Percentiles rank a stretch among this genome's conserved stretches.
Evolutionary conservation across 495 filamentous ascomycete genomes (phyloP).

Genomic region (Ascodesmis nigricans): DNA sequence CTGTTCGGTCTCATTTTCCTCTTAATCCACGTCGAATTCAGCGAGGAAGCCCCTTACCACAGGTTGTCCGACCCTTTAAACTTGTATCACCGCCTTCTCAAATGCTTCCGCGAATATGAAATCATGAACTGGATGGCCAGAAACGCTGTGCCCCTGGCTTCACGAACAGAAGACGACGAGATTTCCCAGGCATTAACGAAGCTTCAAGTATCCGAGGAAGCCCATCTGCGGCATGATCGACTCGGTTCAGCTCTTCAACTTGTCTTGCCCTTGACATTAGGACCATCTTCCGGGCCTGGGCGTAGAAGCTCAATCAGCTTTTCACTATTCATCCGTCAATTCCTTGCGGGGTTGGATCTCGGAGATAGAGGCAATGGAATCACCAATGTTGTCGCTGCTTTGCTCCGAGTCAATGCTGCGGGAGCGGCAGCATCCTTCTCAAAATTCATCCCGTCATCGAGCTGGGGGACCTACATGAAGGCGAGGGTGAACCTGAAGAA

Average conservation of each 20-base stretch:
- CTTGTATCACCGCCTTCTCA: slow-evolving; percentile 44
- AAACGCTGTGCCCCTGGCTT: slow-evolving; percentile 25
- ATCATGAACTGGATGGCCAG: slow-evolving; percentile 62
- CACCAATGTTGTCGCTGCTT: slow-evolving; percentile 9
- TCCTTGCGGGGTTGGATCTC: slow-evolving; percentile 15
- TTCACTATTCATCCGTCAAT: slow-evolving; percentile 15
- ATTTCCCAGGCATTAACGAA: slow-evolving; percentile 11
- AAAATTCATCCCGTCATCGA: slow-evolving; percentile 38
- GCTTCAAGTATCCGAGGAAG: slow-evolving; percentile 16
- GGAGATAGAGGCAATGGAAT: slow-evolving; percentile 12
- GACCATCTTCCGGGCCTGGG: slow-evolving; percentile 10
- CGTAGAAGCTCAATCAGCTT: slow-evolving; percentile 11
- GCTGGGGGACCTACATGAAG: slow-evolving; percentile 70
- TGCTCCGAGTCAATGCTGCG: slow-evolving; percentile 13
- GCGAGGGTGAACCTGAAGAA: slow-evolving; percentile 56
- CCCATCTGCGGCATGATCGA: slow-evolving; percentile 2
- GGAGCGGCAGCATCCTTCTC: slow-evolving; percentile 50
- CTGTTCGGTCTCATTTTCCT: slow-evolving; percentile 67
- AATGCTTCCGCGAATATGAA: slow-evolving; percentile 47
- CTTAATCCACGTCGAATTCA: slow-evolving; percentile 41
- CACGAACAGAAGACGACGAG: slow-evolving; percentile 20
- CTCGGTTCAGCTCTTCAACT: slow-evolving; percentile 18
- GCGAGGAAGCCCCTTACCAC: slow-evolving; percentile 7
- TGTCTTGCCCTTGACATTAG: slow-evolving; percentile 12
- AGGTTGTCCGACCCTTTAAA: slow-evolving; percentile 31